Conservation (phyloP, 2,329 filamentous ascomycete genomes). For the Venturia aucupariae region DNA sequence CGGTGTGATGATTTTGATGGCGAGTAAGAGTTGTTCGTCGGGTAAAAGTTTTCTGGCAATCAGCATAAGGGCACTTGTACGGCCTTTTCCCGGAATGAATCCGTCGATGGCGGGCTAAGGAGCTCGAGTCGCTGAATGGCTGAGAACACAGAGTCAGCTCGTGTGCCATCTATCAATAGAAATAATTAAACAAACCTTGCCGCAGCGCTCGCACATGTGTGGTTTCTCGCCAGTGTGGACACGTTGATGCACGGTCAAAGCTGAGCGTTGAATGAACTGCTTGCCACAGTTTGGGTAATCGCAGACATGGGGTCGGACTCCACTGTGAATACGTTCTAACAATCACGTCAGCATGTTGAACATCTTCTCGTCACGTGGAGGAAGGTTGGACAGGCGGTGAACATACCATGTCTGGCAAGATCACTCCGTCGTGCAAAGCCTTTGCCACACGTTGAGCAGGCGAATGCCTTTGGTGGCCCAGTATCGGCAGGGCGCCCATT, state of each 20-base stretch:
- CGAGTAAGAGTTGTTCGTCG: conserved; percentile 88
- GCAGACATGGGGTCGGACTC: conserved; percentile 83
- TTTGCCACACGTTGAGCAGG: conserved; percentile 83
- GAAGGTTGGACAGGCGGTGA: neutral
- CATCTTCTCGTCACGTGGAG: neutral
- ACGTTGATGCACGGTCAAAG: conserved; percentile 86
- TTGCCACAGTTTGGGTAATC: conserved; percentile 85
- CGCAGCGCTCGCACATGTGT: conserved; percentile 92
- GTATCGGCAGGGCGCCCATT: conserved; percentile 35
- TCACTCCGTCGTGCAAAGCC: conserved; percentile 90
- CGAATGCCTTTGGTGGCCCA: conserved; percentile 64
- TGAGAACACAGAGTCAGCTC: conserved; percentile 29
- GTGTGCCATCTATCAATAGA: neutral
- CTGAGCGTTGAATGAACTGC: conserved; percentile 93
- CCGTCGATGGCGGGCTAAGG: conserved; percentile 80
- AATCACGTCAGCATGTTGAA: conserved; percentile 4
- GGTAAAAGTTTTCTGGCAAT: conserved; percentile 98
- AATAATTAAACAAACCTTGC: conserved; percentile 57
- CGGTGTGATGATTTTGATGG: conserved; percentile 92
- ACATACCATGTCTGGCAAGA: conserved; percentile 83
- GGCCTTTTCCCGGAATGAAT: conserved; percentile 94
- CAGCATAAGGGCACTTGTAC: conserved; percentile 94
- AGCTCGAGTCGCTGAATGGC: conserved; percentile 96
- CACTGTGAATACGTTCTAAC: conserved; percentile 88
- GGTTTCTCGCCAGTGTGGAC: conserved; percentile 98